These are phyloP conservation scores for Podaxis sp. DNA, from an alignment of 768 basidiomycete species.

Conservation along the genomic window DNA sequence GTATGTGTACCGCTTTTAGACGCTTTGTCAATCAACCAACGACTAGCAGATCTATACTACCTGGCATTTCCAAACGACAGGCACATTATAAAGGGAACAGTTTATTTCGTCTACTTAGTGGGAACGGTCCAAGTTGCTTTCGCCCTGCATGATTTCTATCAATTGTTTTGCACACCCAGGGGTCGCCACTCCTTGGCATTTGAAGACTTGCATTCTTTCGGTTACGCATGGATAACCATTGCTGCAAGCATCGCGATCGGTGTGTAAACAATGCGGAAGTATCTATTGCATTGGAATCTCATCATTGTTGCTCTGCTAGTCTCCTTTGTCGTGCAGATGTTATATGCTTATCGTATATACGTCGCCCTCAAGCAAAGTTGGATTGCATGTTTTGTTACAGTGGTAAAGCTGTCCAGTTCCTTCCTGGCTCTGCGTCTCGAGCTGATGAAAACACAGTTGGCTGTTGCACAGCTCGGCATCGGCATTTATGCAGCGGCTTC, in stretches of 20 bases:
- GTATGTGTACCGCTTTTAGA: not conserved
- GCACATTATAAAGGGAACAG: not conserved
- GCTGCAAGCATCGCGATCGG: not conserved
- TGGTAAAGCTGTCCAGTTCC: not conserved
- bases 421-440: not conserved
- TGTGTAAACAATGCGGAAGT: not conserved
- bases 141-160: slow-evolving; percentile 1
- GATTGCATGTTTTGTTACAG: not conserved
- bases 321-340: not conserved
- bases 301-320: not conserved
- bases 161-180: not conserved
- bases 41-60: not conserved
- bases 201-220: not conserved
- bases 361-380: not conserved
- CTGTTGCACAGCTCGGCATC: too few relatives aligned
- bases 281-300: not conserved
- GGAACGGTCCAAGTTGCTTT: not conserved
- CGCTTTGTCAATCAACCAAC: not conserved
- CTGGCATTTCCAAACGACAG: slow-evolving; percentile 5
- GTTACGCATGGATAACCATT: not conserved
- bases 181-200: too few relatives aligned
- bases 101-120: not conserved
- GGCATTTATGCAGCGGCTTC: too few relatives aligned
- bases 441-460: not conserved
- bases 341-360: slow-evolving; percentile 2